Percentiles rank a stretch among this genome's conserved stretches.
Evolutionary conservation across 1,284 basidiomycete species (phyloP).

Genomic region (Golubevia pallescens): DNA sequence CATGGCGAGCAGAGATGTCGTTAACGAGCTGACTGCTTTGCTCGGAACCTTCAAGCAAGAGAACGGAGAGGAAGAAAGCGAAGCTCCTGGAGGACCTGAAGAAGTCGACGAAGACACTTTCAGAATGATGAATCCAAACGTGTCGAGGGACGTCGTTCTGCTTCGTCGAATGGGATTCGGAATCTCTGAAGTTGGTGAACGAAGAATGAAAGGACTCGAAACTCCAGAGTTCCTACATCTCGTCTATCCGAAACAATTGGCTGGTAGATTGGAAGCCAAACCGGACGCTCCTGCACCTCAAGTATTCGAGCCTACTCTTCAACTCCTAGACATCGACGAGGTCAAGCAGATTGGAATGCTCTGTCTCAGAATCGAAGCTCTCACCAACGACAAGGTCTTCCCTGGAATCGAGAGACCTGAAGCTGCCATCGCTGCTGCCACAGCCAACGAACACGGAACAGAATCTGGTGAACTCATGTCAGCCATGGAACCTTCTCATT

Average conservation of each 20-base stretch:
- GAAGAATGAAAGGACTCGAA: constrained; percentile 91
- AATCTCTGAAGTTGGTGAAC: constrained; percentile 81
- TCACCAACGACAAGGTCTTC: constrained; percentile 72
- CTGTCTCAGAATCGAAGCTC: constrained; percentile 81
- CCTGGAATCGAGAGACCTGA: too few species aligned
- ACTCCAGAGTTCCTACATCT: constrained; percentile 77
- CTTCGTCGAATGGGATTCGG: constrained; percentile 78
- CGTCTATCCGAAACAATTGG: constrained; percentile 80
- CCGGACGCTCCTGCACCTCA: constrained; percentile 26
- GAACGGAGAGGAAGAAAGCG: constrained; percentile 10
- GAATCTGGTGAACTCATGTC: neutral
- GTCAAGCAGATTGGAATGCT: constrained; percentile 78
- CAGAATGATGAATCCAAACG: constrained; percentile 52
- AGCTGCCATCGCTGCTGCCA: too few species aligned
- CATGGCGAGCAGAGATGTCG: constrained; percentile 87
- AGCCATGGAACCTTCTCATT: neutral
- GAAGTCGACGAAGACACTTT: constrained; percentile 59
- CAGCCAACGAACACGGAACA: neutral
- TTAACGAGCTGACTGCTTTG: constrained; percentile 47
- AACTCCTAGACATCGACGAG: constrained; percentile 76
- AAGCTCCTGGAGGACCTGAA: neutral
- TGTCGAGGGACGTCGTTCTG: constrained; percentile 70
- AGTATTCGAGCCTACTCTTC: constrained; percentile 66
- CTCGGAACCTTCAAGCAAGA: constrained; percentile 37
- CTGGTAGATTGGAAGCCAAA: constrained; percentile 75